A percentile compares a stretch with the other conserved stretches of the same genome.
phyloP scores from a whole-genome alignment of 2,329 filamentous ascomycete species.

The Cercospora janseana region DNA sequence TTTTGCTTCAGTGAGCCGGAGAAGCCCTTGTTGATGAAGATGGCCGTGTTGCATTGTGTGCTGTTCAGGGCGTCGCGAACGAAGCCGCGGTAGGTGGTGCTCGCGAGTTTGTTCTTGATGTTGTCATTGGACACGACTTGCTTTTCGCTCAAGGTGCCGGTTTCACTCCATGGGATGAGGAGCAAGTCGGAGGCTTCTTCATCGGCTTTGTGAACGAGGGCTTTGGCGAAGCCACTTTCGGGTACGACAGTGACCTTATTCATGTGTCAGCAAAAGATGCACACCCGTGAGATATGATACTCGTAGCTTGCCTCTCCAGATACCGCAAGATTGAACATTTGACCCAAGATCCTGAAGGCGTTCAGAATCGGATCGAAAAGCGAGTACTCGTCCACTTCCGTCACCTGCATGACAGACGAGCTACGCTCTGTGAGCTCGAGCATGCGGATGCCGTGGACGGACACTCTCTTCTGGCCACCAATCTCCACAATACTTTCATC shows the following conservation, averaged over 20 bases:
- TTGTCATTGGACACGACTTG: constrained; percentile 51
- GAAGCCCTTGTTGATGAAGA: constrained; percentile 74
- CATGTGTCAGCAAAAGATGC: background rate
- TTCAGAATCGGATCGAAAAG: constrained; percentile 79
- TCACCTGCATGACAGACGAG: constrained; percentile 92
- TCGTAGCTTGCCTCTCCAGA: constrained; percentile 58
- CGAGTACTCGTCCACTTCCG: constrained; percentile 69
- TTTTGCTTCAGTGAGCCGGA: constrained; percentile 47
- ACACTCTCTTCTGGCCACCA: constrained; percentile 13
- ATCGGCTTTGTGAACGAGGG: constrained; percentile 63
- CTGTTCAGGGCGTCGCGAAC: constrained; percentile 65
- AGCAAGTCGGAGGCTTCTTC: constrained; percentile 62
- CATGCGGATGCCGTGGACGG: constrained; percentile 78
- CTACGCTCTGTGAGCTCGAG: constrained; percentile 87
- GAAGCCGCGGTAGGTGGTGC: constrained; percentile 68
- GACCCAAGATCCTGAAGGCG: constrained; percentile 83
- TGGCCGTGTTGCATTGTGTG: constrained; percentile 66
- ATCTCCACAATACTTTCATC: constrained; percentile 4
- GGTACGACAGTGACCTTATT: constrained; percentile 66
- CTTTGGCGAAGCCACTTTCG: constrained; percentile 73
- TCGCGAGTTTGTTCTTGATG: constrained; percentile 59
- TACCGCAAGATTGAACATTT: constrained; percentile 77
- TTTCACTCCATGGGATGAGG: constrained; percentile 86
- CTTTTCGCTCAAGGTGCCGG: constrained; percentile 70
- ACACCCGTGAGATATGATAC: background rate